These are phyloP conservation scores for Cytospora chrysosperma DNA, from an alignment of 2,329 filamentous ascomycete genomes.

Conservation along the genomic window DNA sequence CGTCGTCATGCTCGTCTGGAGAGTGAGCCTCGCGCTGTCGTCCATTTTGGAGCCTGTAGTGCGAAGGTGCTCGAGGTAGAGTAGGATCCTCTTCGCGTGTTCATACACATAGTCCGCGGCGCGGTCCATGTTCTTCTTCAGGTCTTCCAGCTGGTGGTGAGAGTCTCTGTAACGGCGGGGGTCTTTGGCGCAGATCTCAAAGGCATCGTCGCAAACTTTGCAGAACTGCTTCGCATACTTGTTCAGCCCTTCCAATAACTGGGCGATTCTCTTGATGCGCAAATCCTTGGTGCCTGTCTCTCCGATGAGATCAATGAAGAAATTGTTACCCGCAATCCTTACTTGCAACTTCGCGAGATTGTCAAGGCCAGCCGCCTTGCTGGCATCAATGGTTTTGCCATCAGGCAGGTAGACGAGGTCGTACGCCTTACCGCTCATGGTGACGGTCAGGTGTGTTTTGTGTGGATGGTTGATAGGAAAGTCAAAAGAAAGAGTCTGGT, in stretches of 20 bases:
- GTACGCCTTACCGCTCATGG: slow-evolving; percentile 7
- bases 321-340: slow-evolving; percentile 1
- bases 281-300: background rate
- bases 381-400: background rate
- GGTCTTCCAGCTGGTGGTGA: background rate
- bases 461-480: no score
- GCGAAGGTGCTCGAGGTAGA: slow-evolving; percentile 2
- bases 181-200: slow-evolving; percentile 5
- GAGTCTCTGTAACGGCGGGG: background rate
- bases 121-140: background rate
- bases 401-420: background rate
- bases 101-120: slow-evolving; percentile 5
- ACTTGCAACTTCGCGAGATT: background rate
- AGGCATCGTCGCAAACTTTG: background rate
- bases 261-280: slow-evolving; percentile 6
- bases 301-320: background rate
- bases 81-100: slow-evolving; percentile 10
- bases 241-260: background rate
- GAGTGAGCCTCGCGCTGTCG: background rate
- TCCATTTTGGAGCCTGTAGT: background rate
- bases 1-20: background rate
- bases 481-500: no score
- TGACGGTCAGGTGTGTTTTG: background rate
- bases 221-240: background rate
- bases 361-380: background rate